Evolutionary conservation across 2,329 filamentous ascomycete species (phyloP).

Genomic region (Pyricularia sp.): DNA sequence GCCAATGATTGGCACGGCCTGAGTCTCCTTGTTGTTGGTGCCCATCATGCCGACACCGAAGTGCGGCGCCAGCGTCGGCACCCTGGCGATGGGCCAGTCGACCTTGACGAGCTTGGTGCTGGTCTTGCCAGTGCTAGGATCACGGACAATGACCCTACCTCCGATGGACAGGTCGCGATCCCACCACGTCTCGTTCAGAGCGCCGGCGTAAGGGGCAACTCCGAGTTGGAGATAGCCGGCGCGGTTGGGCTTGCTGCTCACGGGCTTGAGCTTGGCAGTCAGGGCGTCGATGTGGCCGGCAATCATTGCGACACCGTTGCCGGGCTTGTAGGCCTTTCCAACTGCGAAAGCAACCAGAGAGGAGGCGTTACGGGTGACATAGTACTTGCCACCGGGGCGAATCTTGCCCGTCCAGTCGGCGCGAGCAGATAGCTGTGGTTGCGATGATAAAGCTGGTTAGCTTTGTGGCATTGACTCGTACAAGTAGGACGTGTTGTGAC

Average conservation of each 20-base stretch:
- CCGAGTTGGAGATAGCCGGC: slow-evolving; percentile 83
- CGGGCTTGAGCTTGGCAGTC: slow-evolving; percentile 83
- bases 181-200: slow-evolving; percentile 88
- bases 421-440: slow-evolving; percentile 60
- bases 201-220: slow-evolving; percentile 88
- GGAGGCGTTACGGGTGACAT: slow-evolving; percentile 24
- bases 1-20: slow-evolving; percentile 90
- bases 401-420: slow-evolving; percentile 68
- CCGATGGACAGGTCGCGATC: slow-evolving; percentile 89
- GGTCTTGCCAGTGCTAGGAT: slow-evolving; percentile 65
- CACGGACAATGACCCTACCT: slow-evolving; percentile 76
- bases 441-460: slow-evolving; percentile 9
- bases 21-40: slow-evolving; percentile 72
- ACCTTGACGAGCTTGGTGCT: slow-evolving; percentile 77
- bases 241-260: slow-evolving; percentile 74
- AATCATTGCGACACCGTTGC: slow-evolving; percentile 35
- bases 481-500: slow-evolving; percentile 9
- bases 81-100: slow-evolving; percentile 86
- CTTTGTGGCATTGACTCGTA: not conserved
- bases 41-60: slow-evolving; percentile 71
- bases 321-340: slow-evolving; percentile 22
- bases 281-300: slow-evolving; percentile 91
- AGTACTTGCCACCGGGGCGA: slow-evolving; percentile 50
- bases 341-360: slow-evolving; percentile 28
- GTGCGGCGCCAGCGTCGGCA: slow-evolving; percentile 88